These are phyloP conservation scores for Panaeolus papilionaceus DNA, from an alignment of 768 basidiomycete genomes.

Conservation along the genomic window DNA sequence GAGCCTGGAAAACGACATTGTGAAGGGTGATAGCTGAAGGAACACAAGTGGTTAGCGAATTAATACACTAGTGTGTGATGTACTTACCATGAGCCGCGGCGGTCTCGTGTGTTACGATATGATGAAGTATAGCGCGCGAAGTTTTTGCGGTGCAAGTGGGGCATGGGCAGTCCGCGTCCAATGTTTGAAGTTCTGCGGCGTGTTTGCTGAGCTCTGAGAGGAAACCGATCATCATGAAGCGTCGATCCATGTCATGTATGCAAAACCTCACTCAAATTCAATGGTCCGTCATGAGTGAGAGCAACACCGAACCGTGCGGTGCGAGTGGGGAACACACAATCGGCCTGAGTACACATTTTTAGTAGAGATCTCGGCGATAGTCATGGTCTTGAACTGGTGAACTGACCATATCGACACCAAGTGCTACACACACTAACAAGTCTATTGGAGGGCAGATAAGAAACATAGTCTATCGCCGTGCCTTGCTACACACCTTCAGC, in stretches of 20 bases:
- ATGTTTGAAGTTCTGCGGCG: slow-evolving; percentile 68
- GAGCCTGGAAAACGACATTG: slow-evolving; percentile 87
- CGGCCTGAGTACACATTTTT: slow-evolving; percentile 57
- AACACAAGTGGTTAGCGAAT: slow-evolving; percentile 16
- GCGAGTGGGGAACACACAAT: slow-evolving; percentile 93
- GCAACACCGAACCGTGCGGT: slow-evolving; percentile 93
- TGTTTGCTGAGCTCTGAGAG: slow-evolving; percentile 70
- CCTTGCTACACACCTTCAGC: slow-evolving; percentile 69
- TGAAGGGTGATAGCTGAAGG: slow-evolving; percentile 77
- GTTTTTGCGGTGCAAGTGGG: slow-evolving; percentile 78
- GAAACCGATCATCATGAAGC: neutral
- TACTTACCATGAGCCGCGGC: slow-evolving; percentile 80
- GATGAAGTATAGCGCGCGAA: slow-evolving; percentile 78
- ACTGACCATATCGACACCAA: slow-evolving; percentile 91
- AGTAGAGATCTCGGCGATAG: neutral
- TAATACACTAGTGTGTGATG: slow-evolving; percentile 7
- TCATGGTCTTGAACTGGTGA: slow-evolving; percentile 19
- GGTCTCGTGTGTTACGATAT: slow-evolving; percentile 80
- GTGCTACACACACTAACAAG: slow-evolving; percentile 86
- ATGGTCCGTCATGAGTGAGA: slow-evolving; percentile 77
- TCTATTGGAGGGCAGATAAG: slow-evolving; percentile 50
- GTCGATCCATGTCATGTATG: neutral
- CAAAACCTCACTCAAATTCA: slow-evolving; percentile 73
- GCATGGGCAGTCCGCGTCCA: slow-evolving; percentile 83
- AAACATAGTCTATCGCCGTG: neutral